A percentile compares a stretch with the other conserved stretches of the same genome.
Conservation (phyloP, 2,329 filamentous ascomycete genomes). For the Xylariaceae sp. region DNA sequence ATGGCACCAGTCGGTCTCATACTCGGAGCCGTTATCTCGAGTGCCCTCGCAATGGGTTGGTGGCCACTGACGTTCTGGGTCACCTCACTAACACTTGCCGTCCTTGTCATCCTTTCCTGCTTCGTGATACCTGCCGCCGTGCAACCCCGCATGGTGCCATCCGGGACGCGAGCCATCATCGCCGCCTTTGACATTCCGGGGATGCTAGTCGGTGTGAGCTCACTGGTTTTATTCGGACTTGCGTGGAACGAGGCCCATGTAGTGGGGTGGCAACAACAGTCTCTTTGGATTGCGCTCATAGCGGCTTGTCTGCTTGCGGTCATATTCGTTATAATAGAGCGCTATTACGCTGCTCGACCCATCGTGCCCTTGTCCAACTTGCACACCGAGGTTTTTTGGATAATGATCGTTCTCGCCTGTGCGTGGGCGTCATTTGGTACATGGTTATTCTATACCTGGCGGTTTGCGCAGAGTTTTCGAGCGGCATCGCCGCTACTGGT, state of each 20-base stretch:
- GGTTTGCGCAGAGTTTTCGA: slow-evolving; percentile 35
- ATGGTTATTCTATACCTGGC: slow-evolving; percentile 38
- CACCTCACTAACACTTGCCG: slow-evolving; percentile 33
- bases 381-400: slow-evolving; percentile 40
- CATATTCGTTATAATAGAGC: slow-evolving; percentile 55
- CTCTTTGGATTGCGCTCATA: slow-evolving; percentile 55
- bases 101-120: slow-evolving; percentile 30
- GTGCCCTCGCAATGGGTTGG: slow-evolving; percentile 38
- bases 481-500: slow-evolving; percentile 30
- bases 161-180: slow-evolving; percentile 13
- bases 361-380: slow-evolving; percentile 47
- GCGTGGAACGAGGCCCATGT: slow-evolving; percentile 63
- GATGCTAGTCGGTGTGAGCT: slow-evolving; percentile 44
- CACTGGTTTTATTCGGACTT: slow-evolving; percentile 61
- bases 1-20: slow-evolving; percentile 45
- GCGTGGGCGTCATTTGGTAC: slow-evolving; percentile 41
- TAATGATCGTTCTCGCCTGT: slow-evolving; percentile 40
- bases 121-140: slow-evolving; percentile 34
- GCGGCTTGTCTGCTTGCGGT: slow-evolving; percentile 51
- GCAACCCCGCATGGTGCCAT: slow-evolving; percentile 15
- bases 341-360: slow-evolving; percentile 38
- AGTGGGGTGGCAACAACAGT: slow-evolving; percentile 54
- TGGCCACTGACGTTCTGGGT: slow-evolving; percentile 49
- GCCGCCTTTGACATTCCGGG: slow-evolving; percentile 38
- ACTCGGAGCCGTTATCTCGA: slow-evolving; percentile 38